Evolutionary conservation across 352 stramenopile genomes (phyloP).

Genomic region (Phytopythium helicoides): DNA sequence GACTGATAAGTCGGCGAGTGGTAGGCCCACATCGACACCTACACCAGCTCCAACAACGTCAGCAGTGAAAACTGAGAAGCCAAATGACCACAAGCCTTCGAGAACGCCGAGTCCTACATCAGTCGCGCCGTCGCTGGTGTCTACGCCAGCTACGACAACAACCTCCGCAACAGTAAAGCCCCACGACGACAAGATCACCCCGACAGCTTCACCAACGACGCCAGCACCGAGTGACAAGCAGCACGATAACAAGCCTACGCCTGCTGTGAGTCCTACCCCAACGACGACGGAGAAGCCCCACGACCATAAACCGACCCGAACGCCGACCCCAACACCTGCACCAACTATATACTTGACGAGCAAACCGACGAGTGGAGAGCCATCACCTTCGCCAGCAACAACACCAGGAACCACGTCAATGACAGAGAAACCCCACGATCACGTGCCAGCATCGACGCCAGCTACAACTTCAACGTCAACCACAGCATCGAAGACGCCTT

Average conservation of each 20-base stretch:
- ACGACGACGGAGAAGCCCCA: background rate
- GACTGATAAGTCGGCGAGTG: no score
- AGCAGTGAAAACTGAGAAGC: constrained; percentile 9
- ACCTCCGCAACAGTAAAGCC: constrained; percentile 10
- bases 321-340: background rate
- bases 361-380: background rate
- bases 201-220: no score
- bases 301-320: background rate
- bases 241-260: no score
- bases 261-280: no score
- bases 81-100: constrained; percentile 6
- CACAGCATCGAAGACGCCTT: no score
- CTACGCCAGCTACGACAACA: constrained; percentile 2
- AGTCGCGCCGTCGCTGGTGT: constrained; percentile 1
- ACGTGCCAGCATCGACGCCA: no score
- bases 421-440: no score
- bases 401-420: no score
- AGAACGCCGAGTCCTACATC: background rate
- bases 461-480: background rate
- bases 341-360: background rate
- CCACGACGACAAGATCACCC: constrained; percentile 2
- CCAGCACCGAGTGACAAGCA: no score
- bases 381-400: no score
- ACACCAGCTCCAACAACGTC: constrained; percentile 8
- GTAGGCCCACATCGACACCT: no score